Percentiles rank a stretch among this genome's conserved stretches.
Evolutionary conservation across 768 basidiomycete species (phyloP).

Genomic region (Boletus rubroflammeus): DNA sequence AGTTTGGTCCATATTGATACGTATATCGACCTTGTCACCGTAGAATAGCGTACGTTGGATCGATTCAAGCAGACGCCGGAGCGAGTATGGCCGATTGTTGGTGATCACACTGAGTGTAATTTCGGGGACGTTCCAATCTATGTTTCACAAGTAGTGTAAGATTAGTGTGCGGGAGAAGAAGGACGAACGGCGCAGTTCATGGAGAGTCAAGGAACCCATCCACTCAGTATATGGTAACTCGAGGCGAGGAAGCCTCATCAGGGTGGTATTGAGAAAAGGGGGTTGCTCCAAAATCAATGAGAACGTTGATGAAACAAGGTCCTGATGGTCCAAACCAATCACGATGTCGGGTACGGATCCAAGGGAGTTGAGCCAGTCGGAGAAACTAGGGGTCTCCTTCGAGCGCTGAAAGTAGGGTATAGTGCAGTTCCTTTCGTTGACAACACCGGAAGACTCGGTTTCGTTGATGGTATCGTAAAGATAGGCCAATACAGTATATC

Average conservation of each 20-base stretch:
- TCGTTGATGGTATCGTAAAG: constrained; percentile 26
- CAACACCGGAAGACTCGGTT: neutral
- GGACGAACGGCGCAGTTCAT: constrained; percentile 38
- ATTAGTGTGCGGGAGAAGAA: constrained; percentile 9
- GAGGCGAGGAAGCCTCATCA: constrained; percentile 44
- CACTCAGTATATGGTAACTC: constrained; percentile 55
- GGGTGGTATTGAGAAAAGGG: constrained; percentile 27
- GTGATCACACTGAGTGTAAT: constrained; percentile 76
- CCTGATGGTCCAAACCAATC: constrained; percentile 33
- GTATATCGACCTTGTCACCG: constrained; percentile 61
- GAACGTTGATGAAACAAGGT: constrained; percentile 20
- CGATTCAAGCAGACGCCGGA: constrained; percentile 63
- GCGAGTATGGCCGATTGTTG: constrained; percentile 68
- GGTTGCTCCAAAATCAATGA: constrained; percentile 18
- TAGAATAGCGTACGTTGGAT: constrained; percentile 57
- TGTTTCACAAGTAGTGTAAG: constrained; percentile 4
- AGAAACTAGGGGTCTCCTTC: constrained; percentile 4
- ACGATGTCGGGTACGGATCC: constrained; percentile 32
- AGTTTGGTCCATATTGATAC: constrained; percentile 75
- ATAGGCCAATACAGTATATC: constrained; percentile 30
- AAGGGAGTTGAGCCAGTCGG: constrained; percentile 33
- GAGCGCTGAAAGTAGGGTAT: constrained; percentile 17
- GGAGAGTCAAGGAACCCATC: constrained; percentile 55
- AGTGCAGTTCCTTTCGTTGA: constrained; percentile 15
- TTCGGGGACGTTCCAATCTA: constrained; percentile 73